phyloP scores from a whole-genome alignment of 805 yeast species.

The Pichia scutulata region DNA sequence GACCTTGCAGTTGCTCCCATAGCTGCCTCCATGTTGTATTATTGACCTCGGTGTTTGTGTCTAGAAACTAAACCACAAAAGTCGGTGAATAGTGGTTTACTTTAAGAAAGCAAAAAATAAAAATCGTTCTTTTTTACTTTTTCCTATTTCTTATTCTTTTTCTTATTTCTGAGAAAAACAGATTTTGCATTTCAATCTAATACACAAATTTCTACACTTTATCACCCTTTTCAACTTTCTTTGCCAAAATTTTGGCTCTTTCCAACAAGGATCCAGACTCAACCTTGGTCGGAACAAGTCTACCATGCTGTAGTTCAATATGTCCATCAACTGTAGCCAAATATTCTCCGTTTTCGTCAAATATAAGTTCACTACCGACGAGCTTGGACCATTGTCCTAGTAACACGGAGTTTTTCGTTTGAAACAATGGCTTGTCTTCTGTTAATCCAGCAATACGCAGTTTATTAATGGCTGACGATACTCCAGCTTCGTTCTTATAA shows the following conservation, averaged over 20 bases:
- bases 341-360: constrained; percentile 30
- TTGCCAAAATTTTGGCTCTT: constrained; percentile 10
- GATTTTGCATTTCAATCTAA: too few relatives aligned
- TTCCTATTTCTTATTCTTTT: too few relatives aligned
- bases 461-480: constrained; percentile 8
- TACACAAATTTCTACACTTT: too few relatives aligned
- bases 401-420: constrained; percentile 51
- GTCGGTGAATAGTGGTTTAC: too few relatives aligned
- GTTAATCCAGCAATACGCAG: constrained; percentile 52
- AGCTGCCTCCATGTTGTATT: neutral
- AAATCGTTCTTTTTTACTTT: too few relatives aligned
- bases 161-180: too few relatives aligned
- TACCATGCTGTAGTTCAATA: constrained; percentile 26
- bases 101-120: too few relatives aligned
- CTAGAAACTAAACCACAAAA: too few relatives aligned
- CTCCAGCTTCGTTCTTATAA: constrained; percentile 8
- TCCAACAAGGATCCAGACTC: constrained; percentile 20
- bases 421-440: constrained; percentile 46
- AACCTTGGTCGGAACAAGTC: constrained; percentile 18
- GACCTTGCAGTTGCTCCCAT: constrained; percentile 1
- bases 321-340: constrained; percentile 26
- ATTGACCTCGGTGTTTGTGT: too few relatives aligned
- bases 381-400: constrained; percentile 71
- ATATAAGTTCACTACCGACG: constrained; percentile 61
- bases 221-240: neutral